Evolutionary conservation across 164 flowering plant species (phyloP).

Genomic region (Kalanchoe fedtschenkoi): DNA sequence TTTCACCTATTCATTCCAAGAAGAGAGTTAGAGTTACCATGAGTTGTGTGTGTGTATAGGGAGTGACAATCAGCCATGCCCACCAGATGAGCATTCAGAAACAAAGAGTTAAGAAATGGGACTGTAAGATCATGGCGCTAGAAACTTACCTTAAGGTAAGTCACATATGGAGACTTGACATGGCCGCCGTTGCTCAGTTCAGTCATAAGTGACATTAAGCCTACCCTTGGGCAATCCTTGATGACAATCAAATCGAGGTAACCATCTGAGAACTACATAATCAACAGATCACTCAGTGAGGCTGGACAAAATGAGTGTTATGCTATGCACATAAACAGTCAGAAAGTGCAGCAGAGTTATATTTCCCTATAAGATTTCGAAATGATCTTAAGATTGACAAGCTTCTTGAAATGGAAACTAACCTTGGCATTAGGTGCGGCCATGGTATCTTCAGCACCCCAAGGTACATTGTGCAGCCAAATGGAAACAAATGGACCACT

Average conservation of each 20-base stretch:
- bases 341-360: not conserved
- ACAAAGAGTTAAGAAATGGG: not conserved
- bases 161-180: conserved; percentile 66
- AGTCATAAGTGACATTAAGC: conserved; percentile 44
- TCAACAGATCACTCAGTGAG: not conserved
- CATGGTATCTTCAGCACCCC: conserved; percentile 73
- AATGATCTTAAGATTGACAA: not conserved
- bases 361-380: not conserved
- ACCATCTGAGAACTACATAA: conserved; percentile 87
- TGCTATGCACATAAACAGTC: not conserved
- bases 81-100: not conserved
- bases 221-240: conserved; percentile 47
- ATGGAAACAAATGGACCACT: conserved; percentile 85
- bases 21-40: not conserved
- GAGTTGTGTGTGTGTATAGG: not conserved
- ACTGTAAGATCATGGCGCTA: not conserved
- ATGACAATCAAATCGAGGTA: conserved; percentile 67
- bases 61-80: too few relatives aligned
- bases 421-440: conserved; percentile 95
- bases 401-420: conserved; percentile 7
- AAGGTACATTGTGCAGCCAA: conserved; percentile 98
- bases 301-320: not conserved
- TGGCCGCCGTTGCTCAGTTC: conserved; percentile 54
- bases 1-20: conserved; percentile 48
- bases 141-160: conserved; percentile 61